phyloP scores from a whole-genome alignment of 2,329 filamentous ascomycete species.

The Tolypocladium pustulatum region DNA sequence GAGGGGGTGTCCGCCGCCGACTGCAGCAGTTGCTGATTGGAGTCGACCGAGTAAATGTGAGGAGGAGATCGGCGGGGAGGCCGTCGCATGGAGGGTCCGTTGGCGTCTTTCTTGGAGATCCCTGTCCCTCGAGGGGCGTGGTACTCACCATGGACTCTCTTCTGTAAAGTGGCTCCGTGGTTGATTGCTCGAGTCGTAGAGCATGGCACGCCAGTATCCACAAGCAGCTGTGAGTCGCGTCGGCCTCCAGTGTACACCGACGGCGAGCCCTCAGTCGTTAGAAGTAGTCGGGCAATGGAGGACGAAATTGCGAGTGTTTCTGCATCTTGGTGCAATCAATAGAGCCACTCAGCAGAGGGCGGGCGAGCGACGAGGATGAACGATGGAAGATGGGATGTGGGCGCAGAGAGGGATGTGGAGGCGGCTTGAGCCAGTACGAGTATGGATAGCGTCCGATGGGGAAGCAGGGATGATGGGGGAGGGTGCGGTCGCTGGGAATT shows the following conservation, averaged over 20 bases:
- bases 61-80: constrained; percentile 2
- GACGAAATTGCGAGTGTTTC: not conserved
- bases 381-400: not conserved
- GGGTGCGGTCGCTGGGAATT: not conserved
- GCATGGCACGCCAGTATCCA: not conserved
- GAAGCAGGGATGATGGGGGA: not conserved
- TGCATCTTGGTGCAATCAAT: not conserved
- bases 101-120: not conserved
- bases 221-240: not conserved
- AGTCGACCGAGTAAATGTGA: not conserved
- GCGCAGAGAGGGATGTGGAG: not conserved
- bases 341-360: not conserved
- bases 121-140: not conserved
- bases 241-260: not conserved
- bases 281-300: not conserved
- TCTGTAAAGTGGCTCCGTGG: not conserved
- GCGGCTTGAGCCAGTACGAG: not conserved
- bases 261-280: not conserved
- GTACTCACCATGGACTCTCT: not conserved
- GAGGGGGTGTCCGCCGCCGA: not conserved
- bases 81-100: not conserved
- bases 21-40: not conserved
- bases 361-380: not conserved
- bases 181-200: not conserved
- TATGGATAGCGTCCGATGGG: not conserved